Conservation (phyloP, 768 basidiomycete genomes). For the Paxillus ammoniavirescens region DNA sequence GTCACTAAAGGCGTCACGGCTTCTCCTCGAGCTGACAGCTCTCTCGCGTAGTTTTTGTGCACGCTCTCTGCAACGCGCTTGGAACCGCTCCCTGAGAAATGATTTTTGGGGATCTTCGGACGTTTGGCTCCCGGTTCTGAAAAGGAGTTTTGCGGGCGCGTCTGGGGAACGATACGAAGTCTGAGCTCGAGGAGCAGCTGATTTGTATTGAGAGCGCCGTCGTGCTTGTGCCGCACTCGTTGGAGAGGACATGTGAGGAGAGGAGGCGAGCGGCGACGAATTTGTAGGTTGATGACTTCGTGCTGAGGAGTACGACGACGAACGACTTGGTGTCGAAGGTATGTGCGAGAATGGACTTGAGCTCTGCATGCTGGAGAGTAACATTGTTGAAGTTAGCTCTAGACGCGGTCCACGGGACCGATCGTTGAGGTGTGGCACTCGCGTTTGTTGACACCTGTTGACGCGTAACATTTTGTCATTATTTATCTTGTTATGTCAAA, state of each 20-base stretch:
- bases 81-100: slow-evolving; percentile 60
- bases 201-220: slow-evolving; percentile 57
- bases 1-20: slow-evolving; percentile 50
- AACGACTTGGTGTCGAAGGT: slow-evolving; percentile 39
- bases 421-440: slow-evolving; percentile 13
- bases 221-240: slow-evolving; percentile 44
- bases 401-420: not conserved
- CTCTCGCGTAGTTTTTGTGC: slow-evolving; percentile 54
- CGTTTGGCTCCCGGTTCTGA: slow-evolving; percentile 10
- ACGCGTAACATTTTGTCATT: slow-evolving; percentile 11
- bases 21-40: slow-evolving; percentile 38
- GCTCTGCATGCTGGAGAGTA: slow-evolving; percentile 18
- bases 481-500: too few species aligned
- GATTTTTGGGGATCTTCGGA: slow-evolving; percentile 49
- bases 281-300: slow-evolving; percentile 37
- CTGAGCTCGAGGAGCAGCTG: slow-evolving; percentile 31
- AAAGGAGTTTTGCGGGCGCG: slow-evolving; percentile 14
- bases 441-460: slow-evolving; percentile 24
- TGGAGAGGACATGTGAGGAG: slow-evolving; percentile 45
- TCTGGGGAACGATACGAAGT: slow-evolving; percentile 20
- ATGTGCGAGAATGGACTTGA: slow-evolving; percentile 29
- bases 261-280: slow-evolving; percentile 51
- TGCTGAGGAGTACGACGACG: slow-evolving; percentile 27
- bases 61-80: slow-evolving; percentile 60
- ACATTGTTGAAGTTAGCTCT: slow-evolving; percentile 5